Evolutionary conservation across 2,329 filamentous ascomycete species (phyloP).

Genomic region (Mycocentrospora acerina): DNA sequence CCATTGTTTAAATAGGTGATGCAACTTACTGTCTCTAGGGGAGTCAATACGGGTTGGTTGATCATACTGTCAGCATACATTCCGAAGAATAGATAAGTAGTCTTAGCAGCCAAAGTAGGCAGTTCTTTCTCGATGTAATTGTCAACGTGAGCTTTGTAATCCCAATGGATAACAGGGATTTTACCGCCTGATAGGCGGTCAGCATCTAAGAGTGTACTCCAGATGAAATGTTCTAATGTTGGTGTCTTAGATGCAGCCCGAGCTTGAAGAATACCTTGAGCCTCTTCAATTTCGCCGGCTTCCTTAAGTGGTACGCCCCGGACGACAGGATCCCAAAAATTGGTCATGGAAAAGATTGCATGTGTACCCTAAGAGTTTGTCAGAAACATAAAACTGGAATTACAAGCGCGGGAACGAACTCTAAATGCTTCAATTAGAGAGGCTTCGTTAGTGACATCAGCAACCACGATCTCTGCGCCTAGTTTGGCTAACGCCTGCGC

Average conservation of each 20-base stretch:
- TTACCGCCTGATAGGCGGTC: conserved; percentile 30
- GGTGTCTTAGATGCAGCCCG: conserved; percentile 37
- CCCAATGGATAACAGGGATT: conserved; percentile 42
- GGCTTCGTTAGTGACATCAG: conserved; percentile 11
- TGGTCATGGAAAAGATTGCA: conserved; percentile 41
- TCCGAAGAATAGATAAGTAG: conserved; percentile 14
- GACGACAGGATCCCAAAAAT: conserved; percentile 13
- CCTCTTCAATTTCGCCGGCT: conserved; percentile 28
- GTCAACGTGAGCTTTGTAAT: conserved; percentile 44
- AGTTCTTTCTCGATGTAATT: conserved; percentile 39
- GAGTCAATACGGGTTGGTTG: conserved; percentile 12
- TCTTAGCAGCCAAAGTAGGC: conserved; percentile 18
- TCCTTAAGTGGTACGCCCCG: conserved; percentile 27
- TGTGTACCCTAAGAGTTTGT: conserved; percentile 9
- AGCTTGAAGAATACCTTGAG: conserved; percentile 43
- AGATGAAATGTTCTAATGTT: conserved; percentile 47
- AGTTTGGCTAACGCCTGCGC: conserved; percentile 14
- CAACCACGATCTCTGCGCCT: conserved; percentile 39
- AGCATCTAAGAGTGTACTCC: conserved; percentile 46
- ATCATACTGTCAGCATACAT: conserved; percentile 19
- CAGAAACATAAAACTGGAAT: conserved; percentile 1
- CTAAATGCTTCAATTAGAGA: conserved; percentile 9
- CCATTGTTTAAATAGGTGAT: not conserved
- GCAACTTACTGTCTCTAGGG: too few relatives aligned
- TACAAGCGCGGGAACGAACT: conserved; percentile 2